phyloP scores from a whole-genome alignment of 2,329 filamentous ascomycete genomes.

The Colletotrichum destructivum region DNA sequence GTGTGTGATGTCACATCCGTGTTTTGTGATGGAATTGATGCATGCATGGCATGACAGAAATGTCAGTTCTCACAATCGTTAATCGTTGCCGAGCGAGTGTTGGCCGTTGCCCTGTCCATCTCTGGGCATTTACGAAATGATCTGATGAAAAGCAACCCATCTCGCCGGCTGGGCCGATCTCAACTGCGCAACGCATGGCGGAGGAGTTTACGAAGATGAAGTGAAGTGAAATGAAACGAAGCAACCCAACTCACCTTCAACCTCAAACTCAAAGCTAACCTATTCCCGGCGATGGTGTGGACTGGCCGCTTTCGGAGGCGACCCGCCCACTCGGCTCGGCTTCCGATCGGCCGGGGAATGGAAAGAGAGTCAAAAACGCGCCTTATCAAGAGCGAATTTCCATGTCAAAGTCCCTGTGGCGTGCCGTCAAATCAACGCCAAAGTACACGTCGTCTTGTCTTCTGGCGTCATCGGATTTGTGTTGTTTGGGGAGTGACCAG shows the following conservation, averaged over 20 bases:
- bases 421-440: background rate
- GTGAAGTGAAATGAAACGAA: background rate
- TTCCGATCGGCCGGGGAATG: constrained; percentile 7
- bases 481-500: background rate
- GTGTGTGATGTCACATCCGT: background rate
- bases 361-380: background rate
- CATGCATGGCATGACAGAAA: background rate
- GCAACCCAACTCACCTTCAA: background rate
- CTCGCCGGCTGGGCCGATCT: background rate
- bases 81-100: background rate
- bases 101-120: no score
- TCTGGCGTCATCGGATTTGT: background rate
- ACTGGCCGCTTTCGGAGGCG: background rate
- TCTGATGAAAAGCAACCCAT: background rate
- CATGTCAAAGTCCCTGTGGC: background rate
- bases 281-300: constrained; percentile 1
- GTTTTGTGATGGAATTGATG: background rate
- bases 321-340: constrained; percentile 20
- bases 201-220: no score
- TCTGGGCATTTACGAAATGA: background rate
- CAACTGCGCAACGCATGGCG: background rate
- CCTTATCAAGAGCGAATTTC: constrained; percentile 2
- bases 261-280: background rate
- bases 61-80: background rate
- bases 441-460: background rate